Conservation (phyloP, 2,329 filamentous ascomycete species). For the Davidsoniella australis region DNA sequence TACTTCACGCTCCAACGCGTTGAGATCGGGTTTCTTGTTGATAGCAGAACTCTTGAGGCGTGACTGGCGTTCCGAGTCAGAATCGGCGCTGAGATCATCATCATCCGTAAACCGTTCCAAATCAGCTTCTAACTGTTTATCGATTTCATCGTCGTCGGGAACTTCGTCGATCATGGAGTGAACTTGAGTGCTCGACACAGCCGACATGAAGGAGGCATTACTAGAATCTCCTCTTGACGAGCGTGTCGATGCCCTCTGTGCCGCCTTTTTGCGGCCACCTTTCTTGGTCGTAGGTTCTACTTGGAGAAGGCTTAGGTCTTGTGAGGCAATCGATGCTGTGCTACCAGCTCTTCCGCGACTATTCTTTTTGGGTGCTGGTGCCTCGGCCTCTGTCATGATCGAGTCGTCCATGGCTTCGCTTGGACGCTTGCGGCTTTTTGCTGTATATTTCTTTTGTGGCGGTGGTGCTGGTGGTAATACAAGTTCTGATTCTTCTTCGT, state of each 20-base stretch:
- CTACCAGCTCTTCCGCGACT: slow-evolving; percentile 34
- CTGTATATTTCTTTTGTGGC: slow-evolving; percentile 23
- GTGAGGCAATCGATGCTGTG: slow-evolving; percentile 21
- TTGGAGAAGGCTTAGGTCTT: background rate
- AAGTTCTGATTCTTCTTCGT: background rate
- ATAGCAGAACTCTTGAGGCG: background rate
- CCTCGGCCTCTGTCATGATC: slow-evolving; percentile 25
- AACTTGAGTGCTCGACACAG: slow-evolving; percentile 29
- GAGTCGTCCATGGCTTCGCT: slow-evolving; percentile 42
- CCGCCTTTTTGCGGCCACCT: slow-evolving; percentile 23
- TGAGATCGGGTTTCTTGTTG: no score
- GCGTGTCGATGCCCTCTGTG: slow-evolving; percentile 24
- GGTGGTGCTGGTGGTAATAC: slow-evolving; percentile 16
- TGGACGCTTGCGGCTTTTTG: slow-evolving; percentile 37
- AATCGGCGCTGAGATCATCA: slow-evolving; percentile 30
- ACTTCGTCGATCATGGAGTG: slow-evolving; percentile 24
- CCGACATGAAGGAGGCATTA: slow-evolving; percentile 33
- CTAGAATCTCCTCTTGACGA: slow-evolving; percentile 15
- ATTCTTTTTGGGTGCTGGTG: slow-evolving; percentile 41
- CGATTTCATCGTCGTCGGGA: slow-evolving; percentile 47
- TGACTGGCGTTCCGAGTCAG: slow-evolving; percentile 24
- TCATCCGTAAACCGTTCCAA: slow-evolving; percentile 39
- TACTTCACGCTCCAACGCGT: no score
- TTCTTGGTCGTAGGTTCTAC: slow-evolving; percentile 16
- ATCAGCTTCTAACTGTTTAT: slow-evolving; percentile 47